These are phyloP conservation scores for Boletus subluridellus DNA, from an alignment of 1,284 basidiomycete species.

Conservation along the genomic window DNA sequence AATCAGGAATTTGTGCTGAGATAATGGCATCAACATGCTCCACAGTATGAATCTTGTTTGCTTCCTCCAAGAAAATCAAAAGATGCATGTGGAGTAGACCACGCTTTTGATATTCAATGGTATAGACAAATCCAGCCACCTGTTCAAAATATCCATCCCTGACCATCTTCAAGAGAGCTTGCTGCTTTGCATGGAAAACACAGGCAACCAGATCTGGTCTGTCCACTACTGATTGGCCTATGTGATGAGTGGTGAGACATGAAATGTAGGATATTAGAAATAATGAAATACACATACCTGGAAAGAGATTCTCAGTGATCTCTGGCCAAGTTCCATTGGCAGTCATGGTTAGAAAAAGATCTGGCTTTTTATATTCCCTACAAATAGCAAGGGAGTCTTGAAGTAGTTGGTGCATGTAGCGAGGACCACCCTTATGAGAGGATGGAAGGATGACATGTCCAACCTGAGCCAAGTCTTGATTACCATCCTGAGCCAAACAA, in stretches of 20 bases:
- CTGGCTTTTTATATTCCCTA: too few relatives aligned
- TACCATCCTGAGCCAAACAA: too few relatives aligned
- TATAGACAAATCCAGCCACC: constrained; percentile 7
- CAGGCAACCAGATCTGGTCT: constrained; percentile 44
- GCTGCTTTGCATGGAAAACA: constrained; percentile 45
- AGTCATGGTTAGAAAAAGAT: too few relatives aligned
- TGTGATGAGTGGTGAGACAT: neutral
- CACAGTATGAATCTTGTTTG: constrained; percentile 1
- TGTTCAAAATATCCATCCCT: constrained; percentile 2
- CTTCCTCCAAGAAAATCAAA: constrained; percentile 4
- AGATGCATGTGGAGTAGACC: constrained; percentile 34
- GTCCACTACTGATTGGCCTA: constrained; percentile 29
- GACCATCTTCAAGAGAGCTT: constrained; percentile 33
- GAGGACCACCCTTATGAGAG: too few relatives aligned
- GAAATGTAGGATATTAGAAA: too few relatives aligned
- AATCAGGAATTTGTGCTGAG: constrained; percentile 7
- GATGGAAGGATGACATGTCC: too few relatives aligned
- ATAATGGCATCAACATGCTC: neutral
- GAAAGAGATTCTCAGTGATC: too few relatives aligned
- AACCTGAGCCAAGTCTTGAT: too few relatives aligned
- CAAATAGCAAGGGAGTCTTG: too few relatives aligned
- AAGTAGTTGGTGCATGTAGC: too few relatives aligned
- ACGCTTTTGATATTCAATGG: constrained; percentile 14
- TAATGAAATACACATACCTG: too few relatives aligned
- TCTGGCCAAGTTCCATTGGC: too few relatives aligned